Percentiles rank a stretch among this genome's conserved stretches.
phyloP scores from a whole-genome alignment of 73 alveolate genomes.

The Uronychia setigera region DNA sequence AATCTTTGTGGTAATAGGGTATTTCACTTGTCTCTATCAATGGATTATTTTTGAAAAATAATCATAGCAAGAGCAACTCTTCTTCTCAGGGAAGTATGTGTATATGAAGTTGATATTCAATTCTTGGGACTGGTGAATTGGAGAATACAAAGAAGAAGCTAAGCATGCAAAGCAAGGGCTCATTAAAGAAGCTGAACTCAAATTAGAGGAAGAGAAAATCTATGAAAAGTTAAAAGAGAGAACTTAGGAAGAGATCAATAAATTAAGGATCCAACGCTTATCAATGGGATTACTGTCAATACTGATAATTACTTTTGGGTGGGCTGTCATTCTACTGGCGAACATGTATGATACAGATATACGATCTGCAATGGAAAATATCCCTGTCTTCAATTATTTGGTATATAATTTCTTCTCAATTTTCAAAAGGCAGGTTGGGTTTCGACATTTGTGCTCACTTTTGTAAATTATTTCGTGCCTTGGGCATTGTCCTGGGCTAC shows the following conservation, averaged over 20 bases:
- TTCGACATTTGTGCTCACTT: conserved; percentile 30
- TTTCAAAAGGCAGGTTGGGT: conserved; percentile 25
- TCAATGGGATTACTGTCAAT: conserved; percentile 15
- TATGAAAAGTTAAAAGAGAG: conserved; percentile 16
- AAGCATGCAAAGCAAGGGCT: not conserved
- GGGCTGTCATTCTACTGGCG: conserved; percentile 34
- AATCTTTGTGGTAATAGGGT: conserved; percentile 41
- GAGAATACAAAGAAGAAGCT: conserved; percentile 14
- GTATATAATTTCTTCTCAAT: not conserved
- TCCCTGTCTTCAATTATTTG: conserved; percentile 10
- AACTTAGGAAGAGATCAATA: conserved; percentile 19
- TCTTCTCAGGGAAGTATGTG: conserved; percentile 28
- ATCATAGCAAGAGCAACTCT: conserved; percentile 32
- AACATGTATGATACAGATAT: conserved; percentile 41
- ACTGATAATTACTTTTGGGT: conserved; percentile 29
- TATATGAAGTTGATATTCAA: conserved; percentile 49
- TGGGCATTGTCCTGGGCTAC: conserved; percentile 37
- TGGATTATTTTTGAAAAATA: conserved; percentile 56
- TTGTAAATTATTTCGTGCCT: conserved; percentile 43
- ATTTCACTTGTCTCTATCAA: conserved; percentile 15
- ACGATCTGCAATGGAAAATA: not conserved
- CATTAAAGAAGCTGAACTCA: conserved; percentile 4
- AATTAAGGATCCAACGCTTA: conserved; percentile 12
- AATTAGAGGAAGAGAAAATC: conserved; percentile 29
- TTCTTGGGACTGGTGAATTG: conserved; percentile 64